Conservation (phyloP, 306 rosid genomes). For the Mimosa bimucronata region DNA sequence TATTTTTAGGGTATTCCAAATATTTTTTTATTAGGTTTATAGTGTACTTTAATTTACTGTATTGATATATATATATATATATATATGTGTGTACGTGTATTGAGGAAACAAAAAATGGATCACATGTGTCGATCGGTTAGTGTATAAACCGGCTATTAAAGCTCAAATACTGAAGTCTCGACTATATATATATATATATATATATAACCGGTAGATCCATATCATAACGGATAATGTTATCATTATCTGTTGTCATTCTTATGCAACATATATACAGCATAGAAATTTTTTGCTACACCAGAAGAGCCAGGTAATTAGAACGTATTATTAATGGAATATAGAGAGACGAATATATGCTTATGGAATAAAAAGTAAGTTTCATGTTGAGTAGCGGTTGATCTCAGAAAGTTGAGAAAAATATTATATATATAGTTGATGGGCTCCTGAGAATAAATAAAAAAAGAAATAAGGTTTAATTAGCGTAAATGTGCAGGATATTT, state of each 20-base stretch:
- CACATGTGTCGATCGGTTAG: not conserved
- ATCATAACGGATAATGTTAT: not conserved
- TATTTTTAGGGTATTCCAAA: too few species aligned
- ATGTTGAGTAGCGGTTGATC: not conserved
- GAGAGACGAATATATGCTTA: not conserved
- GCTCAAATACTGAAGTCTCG: not conserved
- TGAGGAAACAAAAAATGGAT: not conserved
- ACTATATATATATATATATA: too few species aligned
- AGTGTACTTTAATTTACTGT: not conserved
- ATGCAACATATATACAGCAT: not conserved
- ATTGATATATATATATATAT: not conserved
- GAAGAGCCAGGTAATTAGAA: not conserved
- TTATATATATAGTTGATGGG: not conserved
- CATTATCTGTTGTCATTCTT: not conserved
- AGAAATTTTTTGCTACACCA: not conserved
- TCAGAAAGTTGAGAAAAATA: not conserved
- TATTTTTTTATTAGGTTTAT: too few species aligned
- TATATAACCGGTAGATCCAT: not conserved
- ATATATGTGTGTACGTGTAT: too few species aligned
- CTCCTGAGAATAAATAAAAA: not conserved
- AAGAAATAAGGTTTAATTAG: conserved; percentile 2
- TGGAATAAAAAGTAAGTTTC: not conserved
- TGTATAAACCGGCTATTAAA: not conserved
- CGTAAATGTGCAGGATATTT: not conserved
- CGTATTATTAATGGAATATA: not conserved